phyloP scores from a whole-genome alignment of 164 flowering plant genomes.

The Nymphaea colorata region DNA sequence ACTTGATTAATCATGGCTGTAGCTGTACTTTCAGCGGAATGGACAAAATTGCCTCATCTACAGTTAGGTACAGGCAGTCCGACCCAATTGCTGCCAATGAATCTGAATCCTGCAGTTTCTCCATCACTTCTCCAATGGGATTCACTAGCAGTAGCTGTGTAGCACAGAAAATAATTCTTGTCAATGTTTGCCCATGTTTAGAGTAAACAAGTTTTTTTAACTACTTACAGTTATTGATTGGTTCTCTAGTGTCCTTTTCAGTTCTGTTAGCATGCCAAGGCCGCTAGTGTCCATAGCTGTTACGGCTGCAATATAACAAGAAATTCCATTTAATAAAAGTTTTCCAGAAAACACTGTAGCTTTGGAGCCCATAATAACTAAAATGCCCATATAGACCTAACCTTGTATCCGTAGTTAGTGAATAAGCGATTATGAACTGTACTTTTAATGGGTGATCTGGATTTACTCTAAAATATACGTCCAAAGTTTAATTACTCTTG shows the following conservation, averaged over 20 bases:
- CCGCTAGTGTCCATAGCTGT: slow-evolving; percentile 89
- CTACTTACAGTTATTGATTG: slow-evolving; percentile 17
- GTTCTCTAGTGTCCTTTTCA: slow-evolving; percentile 49
- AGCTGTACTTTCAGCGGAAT: slow-evolving; percentile 16
- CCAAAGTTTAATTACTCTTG: no score
- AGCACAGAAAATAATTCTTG: background rate
- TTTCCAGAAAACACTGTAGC: no score
- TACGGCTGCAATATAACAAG: slow-evolving; percentile 40
- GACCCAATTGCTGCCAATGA: slow-evolving; percentile 34
- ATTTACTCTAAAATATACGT: no score
- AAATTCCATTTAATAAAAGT: no score
- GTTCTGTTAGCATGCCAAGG: slow-evolving; percentile 44
- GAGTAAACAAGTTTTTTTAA: background rate
- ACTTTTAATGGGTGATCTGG: no score
- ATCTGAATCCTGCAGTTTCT: slow-evolving; percentile 53
- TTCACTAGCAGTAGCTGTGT: slow-evolving; percentile 71
- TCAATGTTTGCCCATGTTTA: background rate
- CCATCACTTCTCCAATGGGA: slow-evolving; percentile 71
- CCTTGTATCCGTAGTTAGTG: no score
- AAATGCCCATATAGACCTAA: no score
- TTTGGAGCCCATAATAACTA: no score
- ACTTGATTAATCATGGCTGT: no score
- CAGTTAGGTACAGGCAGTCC: slow-evolving; percentile 50
- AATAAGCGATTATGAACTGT: no score
- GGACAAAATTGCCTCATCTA: slow-evolving; percentile 66